A percentile compares a stretch with the other conserved stretches of the same genome.
Conservation (phyloP, 345 rosid species). For the Populus pruinosa region DNA sequence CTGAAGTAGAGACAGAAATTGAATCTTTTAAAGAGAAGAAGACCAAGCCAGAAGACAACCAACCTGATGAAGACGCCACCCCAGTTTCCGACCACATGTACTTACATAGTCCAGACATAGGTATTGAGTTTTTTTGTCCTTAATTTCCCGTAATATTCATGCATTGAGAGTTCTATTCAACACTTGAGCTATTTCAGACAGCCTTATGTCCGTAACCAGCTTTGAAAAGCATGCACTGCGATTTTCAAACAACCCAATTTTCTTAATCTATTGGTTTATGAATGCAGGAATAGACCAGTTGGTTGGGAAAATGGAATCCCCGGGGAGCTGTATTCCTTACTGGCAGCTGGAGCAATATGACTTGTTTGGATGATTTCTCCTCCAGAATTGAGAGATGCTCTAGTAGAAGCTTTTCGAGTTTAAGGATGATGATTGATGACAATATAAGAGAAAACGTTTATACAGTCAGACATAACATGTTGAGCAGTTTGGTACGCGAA, state of each 20-base stretch:
- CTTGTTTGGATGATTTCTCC: conserved; percentile 15
- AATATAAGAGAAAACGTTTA: background rate
- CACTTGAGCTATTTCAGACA: background rate
- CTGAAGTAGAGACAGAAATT: conserved; percentile 22
- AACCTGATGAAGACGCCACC: background rate
- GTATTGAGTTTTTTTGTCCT: background rate
- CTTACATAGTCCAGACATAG: conserved; percentile 14
- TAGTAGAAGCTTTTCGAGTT: background rate
- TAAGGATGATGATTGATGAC: background rate
- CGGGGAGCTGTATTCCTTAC: conserved; percentile 21
- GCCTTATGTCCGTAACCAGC: background rate
- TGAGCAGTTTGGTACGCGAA: background rate
- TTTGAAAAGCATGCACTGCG: background rate
- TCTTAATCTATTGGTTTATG: background rate
- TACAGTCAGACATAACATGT: background rate
- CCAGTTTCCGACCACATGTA: conserved; percentile 6
- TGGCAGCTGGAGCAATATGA: conserved; percentile 23
- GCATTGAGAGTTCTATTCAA: background rate
- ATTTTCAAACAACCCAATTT: background rate
- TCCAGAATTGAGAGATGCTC: background rate
- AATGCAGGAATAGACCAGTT: conserved; percentile 52
- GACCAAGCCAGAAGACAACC: conserved; percentile 30
- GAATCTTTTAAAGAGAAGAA: conserved; percentile 32
- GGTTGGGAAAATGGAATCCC: conserved; percentile 33
- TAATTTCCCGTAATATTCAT: background rate